phyloP scores from a whole-genome alignment of 1,139 yeast genomes.

The Debaryomycetaceae sp. region DNA sequence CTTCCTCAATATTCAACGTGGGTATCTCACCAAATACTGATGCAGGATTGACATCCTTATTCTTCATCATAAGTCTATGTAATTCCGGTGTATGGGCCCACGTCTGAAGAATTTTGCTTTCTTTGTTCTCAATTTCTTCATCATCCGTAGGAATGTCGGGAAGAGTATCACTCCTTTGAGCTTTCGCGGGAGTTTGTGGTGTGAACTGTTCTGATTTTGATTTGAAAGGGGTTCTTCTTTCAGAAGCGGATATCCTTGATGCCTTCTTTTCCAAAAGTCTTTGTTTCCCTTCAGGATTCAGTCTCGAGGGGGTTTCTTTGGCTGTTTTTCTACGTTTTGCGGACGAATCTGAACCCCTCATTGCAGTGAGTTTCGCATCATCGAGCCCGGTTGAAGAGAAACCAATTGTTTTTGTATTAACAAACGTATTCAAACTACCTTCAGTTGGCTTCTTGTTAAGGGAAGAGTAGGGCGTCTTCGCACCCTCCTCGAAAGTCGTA shows the following conservation, averaged over 20 bases:
- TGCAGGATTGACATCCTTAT: constrained; percentile 65
- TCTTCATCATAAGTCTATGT: constrained; percentile 49
- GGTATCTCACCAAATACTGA: constrained; percentile 77
- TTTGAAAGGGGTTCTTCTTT: constrained; percentile 6
- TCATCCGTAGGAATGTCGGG: constrained; percentile 55
- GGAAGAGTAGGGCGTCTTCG: background rate
- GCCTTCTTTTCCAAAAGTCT: constrained; percentile 8
- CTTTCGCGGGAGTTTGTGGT: constrained; percentile 9
- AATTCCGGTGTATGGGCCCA: constrained; percentile 77
- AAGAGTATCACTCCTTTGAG: constrained; percentile 15
- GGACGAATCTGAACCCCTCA: background rate
- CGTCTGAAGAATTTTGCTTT: constrained; percentile 43
- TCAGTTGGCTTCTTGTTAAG: background rate
- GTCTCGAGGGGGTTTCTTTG: constrained; percentile 8
- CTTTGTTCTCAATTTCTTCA: constrained; percentile 50
- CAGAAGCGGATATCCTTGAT: constrained; percentile 6
- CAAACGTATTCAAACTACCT: background rate
- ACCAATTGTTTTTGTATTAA: background rate
- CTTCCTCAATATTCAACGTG: constrained; percentile 62
- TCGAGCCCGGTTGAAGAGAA: background rate
- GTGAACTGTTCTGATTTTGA: constrained; percentile 2
- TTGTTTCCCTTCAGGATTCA: constrained; percentile 2
- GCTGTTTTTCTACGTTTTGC: constrained; percentile 4
- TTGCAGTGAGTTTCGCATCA: background rate
- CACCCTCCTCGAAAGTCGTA: background rate